These are phyloP conservation scores for Davidsoniella australis DNA, from an alignment of 2,329 filamentous ascomycete genomes.

Conservation along the genomic window DNA sequence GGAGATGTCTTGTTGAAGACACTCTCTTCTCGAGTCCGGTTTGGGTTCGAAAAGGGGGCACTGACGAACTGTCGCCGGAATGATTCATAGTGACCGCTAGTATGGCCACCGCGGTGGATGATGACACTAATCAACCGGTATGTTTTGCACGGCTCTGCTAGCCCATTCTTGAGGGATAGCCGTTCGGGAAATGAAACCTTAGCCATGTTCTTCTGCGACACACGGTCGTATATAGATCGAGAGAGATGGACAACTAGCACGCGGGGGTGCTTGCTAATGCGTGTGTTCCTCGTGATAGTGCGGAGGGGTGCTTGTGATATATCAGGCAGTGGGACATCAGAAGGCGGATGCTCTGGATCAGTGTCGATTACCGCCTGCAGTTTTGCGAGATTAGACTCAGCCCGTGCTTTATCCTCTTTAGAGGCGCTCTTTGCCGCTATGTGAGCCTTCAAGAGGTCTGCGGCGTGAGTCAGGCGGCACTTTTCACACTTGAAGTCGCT, in stretches of 20 bases:
- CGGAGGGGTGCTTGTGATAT: slow-evolving; percentile 59
- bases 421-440: slow-evolving; percentile 35
- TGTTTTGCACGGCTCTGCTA: too few species aligned
- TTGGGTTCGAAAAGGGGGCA: slow-evolving; percentile 66
- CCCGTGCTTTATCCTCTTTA: slow-evolving; percentile 15
- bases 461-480: slow-evolving; percentile 71
- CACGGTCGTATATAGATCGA: slow-evolving; percentile 74
- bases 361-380: slow-evolving; percentile 55
- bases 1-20: slow-evolving; percentile 51
- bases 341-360: slow-evolving; percentile 54
- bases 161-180: slow-evolving; percentile 50
- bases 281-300: slow-evolving; percentile 72
- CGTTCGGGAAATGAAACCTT: slow-evolving; percentile 85
- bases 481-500: slow-evolving; percentile 94
- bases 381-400: slow-evolving; percentile 43
- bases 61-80: slow-evolving; percentile 67
- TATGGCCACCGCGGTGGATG: slow-evolving; percentile 87
- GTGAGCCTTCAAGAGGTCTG: slow-evolving; percentile 45
- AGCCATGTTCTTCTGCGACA: slow-evolving; percentile 81
- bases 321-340: slow-evolving; percentile 48
- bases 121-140: slow-evolving; percentile 80
- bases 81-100: slow-evolving; percentile 93
- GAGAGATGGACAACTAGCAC: slow-evolving; percentile 85
- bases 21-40: slow-evolving; percentile 58
- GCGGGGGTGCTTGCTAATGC: slow-evolving; percentile 75